Base-by-base conservation (phyloP, 2,329 filamentous ascomycete species). In the Ophiostoma tasmaniense region DNA sequence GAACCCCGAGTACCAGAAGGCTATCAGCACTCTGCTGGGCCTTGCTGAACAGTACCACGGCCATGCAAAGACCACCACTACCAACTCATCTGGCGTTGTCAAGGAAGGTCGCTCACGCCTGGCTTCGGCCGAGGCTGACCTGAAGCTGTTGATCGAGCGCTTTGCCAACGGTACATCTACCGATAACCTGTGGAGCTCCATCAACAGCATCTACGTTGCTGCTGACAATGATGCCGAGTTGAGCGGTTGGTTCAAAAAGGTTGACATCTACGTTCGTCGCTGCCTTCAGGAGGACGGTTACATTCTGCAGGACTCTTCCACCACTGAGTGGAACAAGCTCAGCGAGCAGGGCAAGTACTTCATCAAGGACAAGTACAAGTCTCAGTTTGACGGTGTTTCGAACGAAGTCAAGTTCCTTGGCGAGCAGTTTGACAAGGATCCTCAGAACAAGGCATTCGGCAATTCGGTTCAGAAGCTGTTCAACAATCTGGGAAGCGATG, bases 131-230 rank as follows among this genome's bases (percentile, higher is more conserved):
- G 92, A 97, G 81, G 83, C 85, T 79, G 89, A 97, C 76, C 84
- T 96, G 70, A 92, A 89, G 87, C 92, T 88, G 10, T 83, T 99
- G 25, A 89, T 99, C 73, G 95, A 98, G 82, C 90, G 95, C 65
- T 98, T 97, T 75, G 95, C 95, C 76, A 98, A 99, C 79, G 89
- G 89, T 75, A 98, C 95, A 10, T 97, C 93, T 0, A 87, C 89
- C 42, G 90, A 96, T 72, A 92, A 96, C 73, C 82, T 98, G 3
- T 92, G 95, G 81, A 88, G 90, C 22, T 88, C 93, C 0, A 89
- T 99, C 78, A 89, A 93, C 73, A 85, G 88, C 72, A 89, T 99
- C 74, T 98, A 98, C 81, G 82, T 83, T 66, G 92, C 96, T 77
- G 93, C 95, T 4, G 92, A 98, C 72, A 84, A 84, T 25, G 95